phyloP scores from a whole-genome alignment of 192 early-diverging fungal genomes.

The Martensiomyces pterosporus region DNA sequence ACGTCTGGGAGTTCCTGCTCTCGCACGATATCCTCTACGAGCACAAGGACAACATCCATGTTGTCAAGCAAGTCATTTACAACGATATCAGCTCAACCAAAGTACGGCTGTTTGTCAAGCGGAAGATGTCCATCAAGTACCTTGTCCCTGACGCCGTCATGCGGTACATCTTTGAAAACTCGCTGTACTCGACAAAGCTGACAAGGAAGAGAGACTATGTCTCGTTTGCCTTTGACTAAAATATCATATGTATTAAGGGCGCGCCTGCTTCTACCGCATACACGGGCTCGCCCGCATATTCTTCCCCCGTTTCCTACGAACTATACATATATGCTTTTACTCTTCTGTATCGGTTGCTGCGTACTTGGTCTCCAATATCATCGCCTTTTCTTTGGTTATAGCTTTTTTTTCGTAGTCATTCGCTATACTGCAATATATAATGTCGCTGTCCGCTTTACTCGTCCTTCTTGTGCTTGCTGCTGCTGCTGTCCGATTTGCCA shows the following conservation, averaged over 20 bases:
- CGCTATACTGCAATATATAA: not conserved
- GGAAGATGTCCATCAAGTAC: constrained; percentile 93
- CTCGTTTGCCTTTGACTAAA: constrained; percentile 49
- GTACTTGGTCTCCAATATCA: no score
- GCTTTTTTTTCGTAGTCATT: not conserved
- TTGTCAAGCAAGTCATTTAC: constrained; percentile 94
- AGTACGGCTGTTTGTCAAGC: constrained; percentile 89
- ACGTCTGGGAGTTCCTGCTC: constrained; percentile 90
- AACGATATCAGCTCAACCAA: constrained; percentile 98
- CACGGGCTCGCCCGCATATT: not conserved
- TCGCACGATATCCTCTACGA: constrained; percentile 85
- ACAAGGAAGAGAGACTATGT: constrained; percentile 53
- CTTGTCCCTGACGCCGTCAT: constrained; percentile 88
- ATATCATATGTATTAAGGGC: not conserved
- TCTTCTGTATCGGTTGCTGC: no score
- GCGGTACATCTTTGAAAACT: constrained; percentile 78
- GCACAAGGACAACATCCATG: constrained; percentile 84
- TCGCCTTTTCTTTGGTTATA: not conserved
- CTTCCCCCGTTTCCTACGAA: not conserved
- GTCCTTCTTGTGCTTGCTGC: not conserved
- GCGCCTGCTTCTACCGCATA: not conserved
- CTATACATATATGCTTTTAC: no score
- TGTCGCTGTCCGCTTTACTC: not conserved
- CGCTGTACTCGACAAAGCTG: constrained; percentile 63
- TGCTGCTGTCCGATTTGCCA: no score